phyloP scores from a whole-genome alignment of 2,329 filamentous ascomycete genomes.

The Phaeophleospora eucalypticola region DNA sequence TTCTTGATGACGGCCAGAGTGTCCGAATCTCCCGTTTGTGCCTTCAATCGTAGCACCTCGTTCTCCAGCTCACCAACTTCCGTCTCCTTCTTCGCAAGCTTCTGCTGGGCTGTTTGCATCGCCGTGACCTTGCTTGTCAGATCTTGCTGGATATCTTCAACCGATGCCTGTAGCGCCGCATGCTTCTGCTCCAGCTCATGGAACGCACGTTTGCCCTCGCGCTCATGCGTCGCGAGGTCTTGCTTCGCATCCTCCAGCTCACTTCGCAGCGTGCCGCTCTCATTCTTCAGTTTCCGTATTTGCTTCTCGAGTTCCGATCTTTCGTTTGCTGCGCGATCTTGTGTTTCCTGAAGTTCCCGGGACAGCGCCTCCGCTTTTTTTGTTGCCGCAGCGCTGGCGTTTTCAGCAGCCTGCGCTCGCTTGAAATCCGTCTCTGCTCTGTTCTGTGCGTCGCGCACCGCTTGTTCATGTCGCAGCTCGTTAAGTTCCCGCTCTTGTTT shows the following conservation, averaged over 20 bases:
- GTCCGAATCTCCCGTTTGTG: slow-evolving; percentile 80
- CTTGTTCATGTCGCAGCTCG: slow-evolving; percentile 73
- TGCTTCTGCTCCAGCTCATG: slow-evolving; percentile 60
- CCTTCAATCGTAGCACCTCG: slow-evolving; percentile 77
- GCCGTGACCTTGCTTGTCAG: slow-evolving; percentile 52
- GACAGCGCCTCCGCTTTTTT: slow-evolving; percentile 53
- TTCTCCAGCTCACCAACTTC: slow-evolving; percentile 73
- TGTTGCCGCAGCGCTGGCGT: slow-evolving; percentile 46
- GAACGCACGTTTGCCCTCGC: slow-evolving; percentile 59
- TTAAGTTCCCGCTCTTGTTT: slow-evolving; percentile 84
- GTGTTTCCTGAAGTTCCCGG: slow-evolving; percentile 52
- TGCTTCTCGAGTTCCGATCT: slow-evolving; percentile 53
- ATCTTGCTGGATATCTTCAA: slow-evolving; percentile 58
- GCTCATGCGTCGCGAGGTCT: slow-evolving; percentile 63
- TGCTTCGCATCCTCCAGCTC: slow-evolving; percentile 80
- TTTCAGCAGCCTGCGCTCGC: slow-evolving; percentile 54
- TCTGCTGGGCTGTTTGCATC: slow-evolving; percentile 60
- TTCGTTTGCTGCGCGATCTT: slow-evolving; percentile 54
- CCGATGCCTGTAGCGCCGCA: slow-evolving; percentile 49
- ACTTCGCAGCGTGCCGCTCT: slow-evolving; percentile 70
- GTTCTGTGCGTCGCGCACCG: slow-evolving; percentile 72
- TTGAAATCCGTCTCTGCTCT: slow-evolving; percentile 85
- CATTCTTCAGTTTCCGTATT: slow-evolving; percentile 58
- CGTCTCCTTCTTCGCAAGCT: slow-evolving; percentile 64
- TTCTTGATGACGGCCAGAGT: slow-evolving; percentile 79